Conservation (phyloP, 176 grass and related monocot genomes). For the Oryza meyeriana region DNA sequence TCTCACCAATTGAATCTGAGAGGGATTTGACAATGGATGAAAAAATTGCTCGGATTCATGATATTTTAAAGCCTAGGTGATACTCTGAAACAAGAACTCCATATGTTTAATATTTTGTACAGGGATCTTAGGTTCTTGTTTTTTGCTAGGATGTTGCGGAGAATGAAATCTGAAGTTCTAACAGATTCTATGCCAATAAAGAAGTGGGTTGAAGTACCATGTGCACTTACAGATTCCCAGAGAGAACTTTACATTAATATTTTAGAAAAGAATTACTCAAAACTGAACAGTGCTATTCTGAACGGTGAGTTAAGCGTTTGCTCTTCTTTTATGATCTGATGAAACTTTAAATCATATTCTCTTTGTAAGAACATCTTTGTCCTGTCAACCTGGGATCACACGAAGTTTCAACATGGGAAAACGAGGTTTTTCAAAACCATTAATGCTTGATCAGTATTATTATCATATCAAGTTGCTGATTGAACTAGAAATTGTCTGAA, state of each 20-base stretch:
- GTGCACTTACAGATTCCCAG: conserved; percentile 56
- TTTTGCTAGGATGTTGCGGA: no score
- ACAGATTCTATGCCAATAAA: conserved; percentile 59
- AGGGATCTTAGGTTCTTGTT: no score
- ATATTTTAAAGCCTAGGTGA: conserved; percentile 67
- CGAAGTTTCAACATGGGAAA: no score
- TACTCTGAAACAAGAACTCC: no score
- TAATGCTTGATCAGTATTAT: background rate
- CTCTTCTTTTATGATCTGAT: background rate
- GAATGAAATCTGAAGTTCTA: background rate
- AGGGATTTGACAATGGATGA: conserved; percentile 36
- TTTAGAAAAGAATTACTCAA: conserved; percentile 68
- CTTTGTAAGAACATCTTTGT: background rate
- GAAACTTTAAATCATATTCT: background rate
- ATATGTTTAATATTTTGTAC: no score
- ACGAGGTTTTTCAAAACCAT: background rate
- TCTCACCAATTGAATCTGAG: conserved; percentile 34
- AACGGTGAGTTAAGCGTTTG: conserved; percentile 31
- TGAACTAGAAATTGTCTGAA: no score
- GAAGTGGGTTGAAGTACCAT: conserved; percentile 81
- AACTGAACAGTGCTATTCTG: conserved; percentile 56
- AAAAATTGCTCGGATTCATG: conserved; percentile 58
- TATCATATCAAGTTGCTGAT: background rate
- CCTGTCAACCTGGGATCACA: background rate
- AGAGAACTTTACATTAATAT: conserved; percentile 70